Percentiles rank a stretch among this genome's conserved stretches.
Conservation (phyloP, 2,329 filamentous ascomycete genomes). For the Diaporthe citri region DNA sequence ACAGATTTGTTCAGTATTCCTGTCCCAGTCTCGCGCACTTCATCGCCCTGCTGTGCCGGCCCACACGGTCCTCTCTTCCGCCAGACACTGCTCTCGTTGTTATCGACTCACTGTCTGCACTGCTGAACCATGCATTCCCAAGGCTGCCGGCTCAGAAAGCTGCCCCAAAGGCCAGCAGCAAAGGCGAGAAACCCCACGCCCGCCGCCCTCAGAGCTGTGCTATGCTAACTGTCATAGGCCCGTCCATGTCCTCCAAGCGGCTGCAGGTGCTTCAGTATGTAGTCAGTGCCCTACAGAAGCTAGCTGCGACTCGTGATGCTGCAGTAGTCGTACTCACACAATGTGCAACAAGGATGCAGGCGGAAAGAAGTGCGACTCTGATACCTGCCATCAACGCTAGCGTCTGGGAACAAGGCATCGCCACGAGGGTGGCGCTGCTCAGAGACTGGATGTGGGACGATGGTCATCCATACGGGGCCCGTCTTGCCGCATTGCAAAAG, state of each 20-base stretch:
- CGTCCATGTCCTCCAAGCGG: conserved; percentile 54
- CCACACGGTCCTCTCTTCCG: conserved; percentile 74
- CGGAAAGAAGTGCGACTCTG: conserved; percentile 75
- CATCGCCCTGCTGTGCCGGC: conserved; percentile 79
- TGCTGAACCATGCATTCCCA: conserved; percentile 83
- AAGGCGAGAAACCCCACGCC: conserved; percentile 49
- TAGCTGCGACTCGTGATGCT: conserved; percentile 79
- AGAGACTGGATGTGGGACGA: conserved; percentile 76
- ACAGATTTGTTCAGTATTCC: conserved; percentile 61
- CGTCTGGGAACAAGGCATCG: conserved; percentile 84
- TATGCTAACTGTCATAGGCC: conserved; percentile 35
- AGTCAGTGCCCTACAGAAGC: conserved; percentile 78
- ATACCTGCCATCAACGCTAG: conserved; percentile 80
- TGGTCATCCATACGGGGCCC: conserved; percentile 60
- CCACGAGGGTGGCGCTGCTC: conserved; percentile 81
- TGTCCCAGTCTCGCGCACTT: conserved; percentile 77
- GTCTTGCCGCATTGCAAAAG: conserved; percentile 76
- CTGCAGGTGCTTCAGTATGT: conserved; percentile 71
- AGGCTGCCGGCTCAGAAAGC: conserved; percentile 61
- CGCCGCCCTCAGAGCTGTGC: not conserved
- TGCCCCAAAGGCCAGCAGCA: conserved; percentile 53
- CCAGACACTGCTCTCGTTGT: conserved; percentile 75
- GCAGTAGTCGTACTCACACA: conserved; percentile 84
- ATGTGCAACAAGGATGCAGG: conserved; percentile 83
- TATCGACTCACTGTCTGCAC: conserved; percentile 81